Evolutionary conservation across 768 basidiomycete species (phyloP), one percentile per base, ranked within the genome.

Genomic region (Hemileccinum rubropunctum): DNA sequence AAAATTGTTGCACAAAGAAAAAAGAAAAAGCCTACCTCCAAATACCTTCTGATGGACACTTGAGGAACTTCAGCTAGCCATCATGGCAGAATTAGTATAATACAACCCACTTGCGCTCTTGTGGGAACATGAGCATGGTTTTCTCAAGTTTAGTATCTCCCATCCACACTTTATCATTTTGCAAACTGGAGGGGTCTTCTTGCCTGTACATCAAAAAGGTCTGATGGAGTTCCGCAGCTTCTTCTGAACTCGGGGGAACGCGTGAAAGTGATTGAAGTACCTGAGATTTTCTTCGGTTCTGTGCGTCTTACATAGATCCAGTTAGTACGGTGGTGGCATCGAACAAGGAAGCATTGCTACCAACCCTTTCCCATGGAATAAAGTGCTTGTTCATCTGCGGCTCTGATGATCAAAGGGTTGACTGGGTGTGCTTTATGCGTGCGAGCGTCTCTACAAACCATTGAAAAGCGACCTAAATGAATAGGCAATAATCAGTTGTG

Each of bases 11-110:
- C 28, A 27, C n/a, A 1, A 21, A 21, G 32, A 36, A n/a, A 20
- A 18, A 32, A 45, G 35, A 45, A 12, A 39, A 18, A 11, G 15
- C 46, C 63, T 76, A 59, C 88, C 88, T 64, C 88, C 88, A 58
- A 92, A 93, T 13, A 91, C 74, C 64, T 92, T 92, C 50, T 85
- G 83, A 62, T 92, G 90, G 4, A 91, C 76, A 55, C 86, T 88
- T 46, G 13, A 4, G 43, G 14, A 12, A 45, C 17, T 37, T 52
- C 13, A 54, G 30, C 17, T 39, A 12, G 18, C 35, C 3, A 3
- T 28, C 23, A 33, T 42, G 12, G 18, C 34, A 43, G 8, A 30
- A 3, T 30, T 3, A 20, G 32, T n/a, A 50, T n/a, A 10, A 34
- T 42, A 2, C 3, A 6, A 70, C 82, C 61, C 51, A 87, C 86